A percentile compares a stretch with the other conserved stretches of the same genome.
These are phyloP conservation scores for Termitomyces sp. DNA, from an alignment of 1,284 basidiomycete genomes.

Conservation along the genomic window DNA sequence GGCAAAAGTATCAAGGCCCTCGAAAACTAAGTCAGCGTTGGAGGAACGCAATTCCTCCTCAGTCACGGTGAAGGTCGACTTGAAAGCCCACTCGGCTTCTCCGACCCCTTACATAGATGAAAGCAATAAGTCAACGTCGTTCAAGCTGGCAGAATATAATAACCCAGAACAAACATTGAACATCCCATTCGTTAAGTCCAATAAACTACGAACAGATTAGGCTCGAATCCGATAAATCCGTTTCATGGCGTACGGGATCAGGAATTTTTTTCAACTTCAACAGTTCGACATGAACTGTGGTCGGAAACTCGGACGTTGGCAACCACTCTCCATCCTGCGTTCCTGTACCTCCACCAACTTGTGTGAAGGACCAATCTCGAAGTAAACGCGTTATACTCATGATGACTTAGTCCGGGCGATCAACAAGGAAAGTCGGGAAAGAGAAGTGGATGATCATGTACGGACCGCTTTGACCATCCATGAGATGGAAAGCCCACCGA, in stretches of 20 bases:
- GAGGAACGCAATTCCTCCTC: conserved; percentile 39
- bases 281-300: conserved; percentile 82
- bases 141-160: not conserved
- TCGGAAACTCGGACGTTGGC: conserved; percentile 61
- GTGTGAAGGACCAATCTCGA: conserved; percentile 63
- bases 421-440: not conserved
- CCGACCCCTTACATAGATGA: conserved; percentile 63
- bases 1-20: conserved; percentile 86
- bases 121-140: not conserved
- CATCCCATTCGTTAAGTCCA: conserved; percentile 79
- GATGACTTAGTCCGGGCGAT: conserved; percentile 8
- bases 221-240: conserved; percentile 4
- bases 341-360: conserved; percentile 55
- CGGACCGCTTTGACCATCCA: not conserved
- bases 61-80: conserved; percentile 54
- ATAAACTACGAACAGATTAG: conserved; percentile 45
- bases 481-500: conserved; percentile 17
- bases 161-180: conserved; percentile 59
- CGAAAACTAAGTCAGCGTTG: conserved; percentile 74
- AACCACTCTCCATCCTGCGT: conserved; percentile 67
- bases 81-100: conserved; percentile 84
- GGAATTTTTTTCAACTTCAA: conserved; percentile 66
- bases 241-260: conserved; percentile 58
- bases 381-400: conserved; percentile 22
- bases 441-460: not conserved